phyloP scores from a whole-genome alignment of 225 moss, liverwort and hornwort genomes.

The Ulota crispa region DNA sequence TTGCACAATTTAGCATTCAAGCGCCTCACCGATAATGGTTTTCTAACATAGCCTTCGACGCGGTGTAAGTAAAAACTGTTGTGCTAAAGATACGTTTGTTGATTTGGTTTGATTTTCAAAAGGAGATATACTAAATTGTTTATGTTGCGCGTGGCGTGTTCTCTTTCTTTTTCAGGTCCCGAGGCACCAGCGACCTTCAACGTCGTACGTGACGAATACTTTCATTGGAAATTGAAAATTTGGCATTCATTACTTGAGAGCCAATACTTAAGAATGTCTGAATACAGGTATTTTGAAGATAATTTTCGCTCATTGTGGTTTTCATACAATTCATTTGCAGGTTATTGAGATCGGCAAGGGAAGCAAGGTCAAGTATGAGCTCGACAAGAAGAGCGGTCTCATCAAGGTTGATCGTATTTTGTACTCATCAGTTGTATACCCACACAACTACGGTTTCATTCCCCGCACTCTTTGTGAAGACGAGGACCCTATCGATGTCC shows the following conservation, averaged over 20 bases:
- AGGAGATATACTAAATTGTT: neutral
- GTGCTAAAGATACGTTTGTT: neutral
- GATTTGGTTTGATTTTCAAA: neutral
- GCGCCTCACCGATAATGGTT: no score
- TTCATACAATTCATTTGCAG: conserved; percentile 28
- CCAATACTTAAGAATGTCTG: neutral
- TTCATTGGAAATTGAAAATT: neutral
- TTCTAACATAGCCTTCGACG: neutral
- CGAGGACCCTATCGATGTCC: conserved; percentile 87
- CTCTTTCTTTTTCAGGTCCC: conserved; percentile 48
- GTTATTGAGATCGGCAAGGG: conserved; percentile 94
- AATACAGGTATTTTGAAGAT: neutral
- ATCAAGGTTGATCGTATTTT: conserved; percentile 95
- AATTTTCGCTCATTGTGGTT: neutral
- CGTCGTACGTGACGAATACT: conserved; percentile 47
- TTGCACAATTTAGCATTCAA: neutral
- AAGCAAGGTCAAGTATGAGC: conserved; percentile 94
- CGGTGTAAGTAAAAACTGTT: neutral
- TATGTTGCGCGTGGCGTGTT: neutral
- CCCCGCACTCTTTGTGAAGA: conserved; percentile 93
- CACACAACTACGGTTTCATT: conserved; percentile 96
- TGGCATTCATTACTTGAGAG: no score
- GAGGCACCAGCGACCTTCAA: conserved; percentile 82
- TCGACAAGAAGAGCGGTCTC: conserved; percentile 91
- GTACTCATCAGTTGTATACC: conserved; percentile 95